phyloP scores from a whole-genome alignment of 805 yeast species.

The Wickerhamiella sorbophila region DNA sequence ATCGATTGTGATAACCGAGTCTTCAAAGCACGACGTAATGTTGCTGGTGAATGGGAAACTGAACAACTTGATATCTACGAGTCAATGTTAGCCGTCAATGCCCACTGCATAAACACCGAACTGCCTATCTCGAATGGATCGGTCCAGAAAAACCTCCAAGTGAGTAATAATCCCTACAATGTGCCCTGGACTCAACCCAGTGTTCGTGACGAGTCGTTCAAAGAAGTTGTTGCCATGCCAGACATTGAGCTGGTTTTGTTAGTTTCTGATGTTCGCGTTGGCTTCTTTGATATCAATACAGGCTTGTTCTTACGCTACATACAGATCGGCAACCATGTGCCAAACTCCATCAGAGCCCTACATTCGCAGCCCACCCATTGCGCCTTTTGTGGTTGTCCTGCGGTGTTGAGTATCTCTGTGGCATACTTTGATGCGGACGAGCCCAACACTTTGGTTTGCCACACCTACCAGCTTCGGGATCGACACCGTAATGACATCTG shows the following conservation, averaged over 20 bases:
- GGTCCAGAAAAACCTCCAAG: not conserved
- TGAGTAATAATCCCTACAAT: not conserved
- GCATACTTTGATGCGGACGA: slow-evolving; percentile 51
- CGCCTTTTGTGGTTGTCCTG: slow-evolving; percentile 80
- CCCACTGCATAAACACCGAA: not conserved
- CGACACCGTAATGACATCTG: slow-evolving; percentile 70
- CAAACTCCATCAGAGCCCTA: slow-evolving; percentile 47
- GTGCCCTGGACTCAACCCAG: slow-evolving; percentile 6
- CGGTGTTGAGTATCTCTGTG: slow-evolving; percentile 56
- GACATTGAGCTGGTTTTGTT: slow-evolving; percentile 19
- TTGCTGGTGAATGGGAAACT: not conserved
- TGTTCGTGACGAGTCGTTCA: slow-evolving; percentile 1
- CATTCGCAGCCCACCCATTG: slow-evolving; percentile 84
- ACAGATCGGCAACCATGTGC: slow-evolving; percentile 46
- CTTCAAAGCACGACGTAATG: slow-evolving; percentile 1
- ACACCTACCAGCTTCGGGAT: slow-evolving; percentile 58
- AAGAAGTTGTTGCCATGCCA: slow-evolving; percentile 14
- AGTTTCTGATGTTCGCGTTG: slow-evolving; percentile 10
- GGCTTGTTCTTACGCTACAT: slow-evolving; percentile 55
- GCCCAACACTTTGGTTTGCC: slow-evolving; percentile 43
- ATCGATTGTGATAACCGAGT: slow-evolving; percentile 2
- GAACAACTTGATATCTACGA: not conserved
- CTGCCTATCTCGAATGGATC: not conserved
- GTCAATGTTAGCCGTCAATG: not conserved
- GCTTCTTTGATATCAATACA: slow-evolving; percentile 57